These are phyloP conservation scores for Chrysoporthe puriensis DNA, from an alignment of 2,329 filamentous ascomycete genomes.

Conservation along the genomic window DNA sequence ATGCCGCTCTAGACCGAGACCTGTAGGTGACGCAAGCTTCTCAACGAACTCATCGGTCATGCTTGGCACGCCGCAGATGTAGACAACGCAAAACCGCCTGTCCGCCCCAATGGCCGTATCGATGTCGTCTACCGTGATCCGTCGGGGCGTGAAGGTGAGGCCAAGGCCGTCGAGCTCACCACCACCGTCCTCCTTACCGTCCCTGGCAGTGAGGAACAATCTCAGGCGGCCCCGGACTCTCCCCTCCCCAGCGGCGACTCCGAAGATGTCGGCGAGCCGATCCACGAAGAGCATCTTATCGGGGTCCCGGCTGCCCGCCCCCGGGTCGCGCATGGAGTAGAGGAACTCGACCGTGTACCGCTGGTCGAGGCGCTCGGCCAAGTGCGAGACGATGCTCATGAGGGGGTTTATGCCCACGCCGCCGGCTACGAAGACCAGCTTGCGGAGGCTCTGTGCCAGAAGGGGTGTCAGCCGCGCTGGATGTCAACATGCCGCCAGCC, in stretches of 20 bases:
- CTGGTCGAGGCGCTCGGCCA: slow-evolving; percentile 46
- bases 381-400: slow-evolving; percentile 70
- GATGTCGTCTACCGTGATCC: slow-evolving; percentile 50
- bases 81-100: slow-evolving; percentile 55
- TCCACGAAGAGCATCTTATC: slow-evolving; percentile 55
- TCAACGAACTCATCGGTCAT: slow-evolving; percentile 72
- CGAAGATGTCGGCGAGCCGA: slow-evolving; percentile 49
- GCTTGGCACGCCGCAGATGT: slow-evolving; percentile 67
- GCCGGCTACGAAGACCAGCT: slow-evolving; percentile 75
- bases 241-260: slow-evolving; percentile 27
- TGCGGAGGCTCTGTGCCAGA: slow-evolving; percentile 37
- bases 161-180: slow-evolving; percentile 29
- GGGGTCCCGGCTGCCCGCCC: slow-evolving; percentile 32
- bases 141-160: slow-evolving; percentile 41
- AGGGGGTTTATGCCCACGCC: slow-evolving; percentile 84
- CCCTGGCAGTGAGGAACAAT: slow-evolving; percentile 50
- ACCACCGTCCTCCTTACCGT: slow-evolving; percentile 21
- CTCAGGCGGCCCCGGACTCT: slow-evolving; percentile 45
- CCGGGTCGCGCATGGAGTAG: slow-evolving; percentile 57
- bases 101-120: slow-evolving; percentile 43
- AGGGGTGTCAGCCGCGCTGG: no score
- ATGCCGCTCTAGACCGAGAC: slow-evolving; percentile 33
- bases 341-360: slow-evolving; percentile 59
- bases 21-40: slow-evolving; percentile 42
- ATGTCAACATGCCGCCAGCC: neutral